Evolutionary conservation across 306 rosid genomes (phyloP).

Genomic region (Pachyrhizus erosus): DNA sequence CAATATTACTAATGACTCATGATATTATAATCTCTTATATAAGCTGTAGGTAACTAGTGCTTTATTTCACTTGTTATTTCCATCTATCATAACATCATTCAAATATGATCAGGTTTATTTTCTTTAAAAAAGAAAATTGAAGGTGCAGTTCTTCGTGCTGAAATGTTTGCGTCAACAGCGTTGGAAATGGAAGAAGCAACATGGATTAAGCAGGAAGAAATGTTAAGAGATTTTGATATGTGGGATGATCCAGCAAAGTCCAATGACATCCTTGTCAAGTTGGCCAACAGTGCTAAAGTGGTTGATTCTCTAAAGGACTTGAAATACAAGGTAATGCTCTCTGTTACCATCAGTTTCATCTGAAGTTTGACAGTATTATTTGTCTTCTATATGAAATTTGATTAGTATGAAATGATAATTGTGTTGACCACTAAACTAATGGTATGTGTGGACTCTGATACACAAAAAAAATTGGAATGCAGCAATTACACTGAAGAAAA

Average conservation of each 20-base stretch:
- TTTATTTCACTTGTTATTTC: constrained; percentile 20
- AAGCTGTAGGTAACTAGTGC: constrained; percentile 9
- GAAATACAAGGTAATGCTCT: constrained; percentile 66
- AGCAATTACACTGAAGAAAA: background rate
- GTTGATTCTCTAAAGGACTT: constrained; percentile 83
- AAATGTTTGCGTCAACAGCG: constrained; percentile 66
- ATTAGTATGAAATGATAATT: constrained; percentile 7
- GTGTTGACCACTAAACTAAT: constrained; percentile 20
- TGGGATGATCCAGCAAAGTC: constrained; percentile 87
- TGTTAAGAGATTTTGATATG: constrained; percentile 63
- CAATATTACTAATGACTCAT: background rate
- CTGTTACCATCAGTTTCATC: constrained; percentile 14
- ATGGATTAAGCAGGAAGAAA: constrained; percentile 72
- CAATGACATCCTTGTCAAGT: constrained; percentile 68
- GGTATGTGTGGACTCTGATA: constrained; percentile 18
- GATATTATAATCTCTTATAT: background rate
- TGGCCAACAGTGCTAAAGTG: constrained; percentile 75
- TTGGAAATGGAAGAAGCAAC: constrained; percentile 80
- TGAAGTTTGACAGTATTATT: background rate
- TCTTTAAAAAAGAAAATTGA: constrained; percentile 80
- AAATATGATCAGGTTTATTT: constrained; percentile 62
- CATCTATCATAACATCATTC: constrained; percentile 33
- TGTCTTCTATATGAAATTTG: background rate
- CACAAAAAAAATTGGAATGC: background rate
- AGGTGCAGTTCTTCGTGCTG: constrained; percentile 81